A percentile compares a stretch with the other conserved stretches of the same genome.
These are phyloP conservation scores for Microbotryum saponariae DNA, from an alignment of 1,284 basidiomycete genomes.

Conservation along the genomic window DNA sequence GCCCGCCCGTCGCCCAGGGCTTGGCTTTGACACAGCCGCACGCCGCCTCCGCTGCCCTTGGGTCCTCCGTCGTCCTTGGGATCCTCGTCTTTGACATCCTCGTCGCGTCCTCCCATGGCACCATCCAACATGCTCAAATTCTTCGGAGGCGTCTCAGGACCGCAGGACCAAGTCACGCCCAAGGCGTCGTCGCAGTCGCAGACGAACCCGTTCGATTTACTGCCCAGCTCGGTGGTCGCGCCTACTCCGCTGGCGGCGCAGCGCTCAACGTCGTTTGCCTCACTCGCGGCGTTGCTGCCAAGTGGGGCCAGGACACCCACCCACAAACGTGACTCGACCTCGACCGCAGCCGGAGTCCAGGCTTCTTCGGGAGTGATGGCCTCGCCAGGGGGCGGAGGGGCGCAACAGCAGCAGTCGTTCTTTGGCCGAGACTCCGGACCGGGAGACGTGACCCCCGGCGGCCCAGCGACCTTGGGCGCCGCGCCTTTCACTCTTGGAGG, in stretches of 20 bases:
- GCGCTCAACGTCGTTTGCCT: constrained; percentile 11
- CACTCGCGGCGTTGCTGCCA: constrained; percentile 1
- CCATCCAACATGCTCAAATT: constrained; percentile 24
- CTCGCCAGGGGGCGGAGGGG: background rate
- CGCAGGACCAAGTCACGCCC: constrained; percentile 27
- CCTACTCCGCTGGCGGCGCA: constrained; percentile 6
- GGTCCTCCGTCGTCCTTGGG: background rate
- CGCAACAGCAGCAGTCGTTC: background rate
- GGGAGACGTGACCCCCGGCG: constrained; percentile 23
- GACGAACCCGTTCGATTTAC: constrained; percentile 28
- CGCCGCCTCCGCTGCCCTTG: background rate
- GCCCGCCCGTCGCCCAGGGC: background rate
- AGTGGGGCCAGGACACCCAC: background rate
- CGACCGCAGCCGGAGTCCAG: background rate
- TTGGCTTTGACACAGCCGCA: background rate
- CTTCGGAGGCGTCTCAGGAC: constrained; percentile 17
- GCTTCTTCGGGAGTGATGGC: too few species aligned
- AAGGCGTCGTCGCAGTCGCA: constrained; percentile 20
- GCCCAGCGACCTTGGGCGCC: constrained; percentile 1
- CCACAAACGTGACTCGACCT: background rate
- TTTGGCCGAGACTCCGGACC: constrained; percentile 4
- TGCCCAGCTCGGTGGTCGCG: constrained; percentile 4
- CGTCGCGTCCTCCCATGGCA: background rate
- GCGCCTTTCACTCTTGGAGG: constrained; percentile 14
- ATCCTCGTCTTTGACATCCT: background rate